Base-by-base conservation (phyloP, 306 rosid species). In the Ormosia emarginata region DNA sequence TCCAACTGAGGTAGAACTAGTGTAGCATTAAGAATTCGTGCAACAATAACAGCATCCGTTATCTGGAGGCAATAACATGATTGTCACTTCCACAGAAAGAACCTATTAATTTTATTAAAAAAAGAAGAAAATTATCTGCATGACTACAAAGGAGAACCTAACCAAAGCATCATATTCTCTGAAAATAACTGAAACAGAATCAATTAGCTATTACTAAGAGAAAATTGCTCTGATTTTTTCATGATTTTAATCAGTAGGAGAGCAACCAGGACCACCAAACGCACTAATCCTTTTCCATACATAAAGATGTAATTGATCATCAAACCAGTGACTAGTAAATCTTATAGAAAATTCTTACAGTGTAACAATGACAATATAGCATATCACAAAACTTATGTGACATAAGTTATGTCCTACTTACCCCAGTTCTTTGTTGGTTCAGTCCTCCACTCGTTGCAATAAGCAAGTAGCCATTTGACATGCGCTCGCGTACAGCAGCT, bases 371-470 rank as follows among this genome's bases (percentile, higher is more conserved):
- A 15, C 3, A 32, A 68, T 14, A 65, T 18, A 68, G 66, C 74
- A 79, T 52, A 75, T 56, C 37, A 83, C 46, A 79, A 64, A 77
- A 49, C 40, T 75, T 44, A 34, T 24, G 24, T 24, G 24, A 24
- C 24, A 24, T 24, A 24, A 24, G 24, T 24, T 24, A 24, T 30
- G 53, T 36, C 81, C 85, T 14, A 81, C 97, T 91, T 84, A 96
- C 99, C 73, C 99, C 99, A 15, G 97, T 96, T 87, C 99, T 85
- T 84, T 96, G 99, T 78, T 96, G 99, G 82, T 96, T 93, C 74
- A 96, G 83, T 72, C 99, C 99, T 85, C 99, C 99, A 79, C 99
- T 96, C 0, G 98, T 87, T 55, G 99, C 99, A 72, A 96, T 92
- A 77, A 96, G 97, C 88, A 96, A 90, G 85, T 93, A 96, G 64